Evolutionary conservation across 768 basidiomycete genomes (phyloP).

Genomic region (Rhizopogon vulgaris): DNA sequence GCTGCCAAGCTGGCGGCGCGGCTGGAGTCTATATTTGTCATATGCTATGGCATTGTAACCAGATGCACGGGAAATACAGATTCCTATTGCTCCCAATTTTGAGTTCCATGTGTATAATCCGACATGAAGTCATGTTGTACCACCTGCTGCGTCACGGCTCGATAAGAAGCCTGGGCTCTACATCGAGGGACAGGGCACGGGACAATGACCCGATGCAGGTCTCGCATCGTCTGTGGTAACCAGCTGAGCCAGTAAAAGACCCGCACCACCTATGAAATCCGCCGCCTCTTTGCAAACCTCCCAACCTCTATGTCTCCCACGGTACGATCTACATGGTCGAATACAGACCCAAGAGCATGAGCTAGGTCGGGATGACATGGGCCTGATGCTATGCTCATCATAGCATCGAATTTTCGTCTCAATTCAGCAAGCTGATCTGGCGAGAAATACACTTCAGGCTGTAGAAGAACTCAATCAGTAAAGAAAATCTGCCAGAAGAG

Average conservation of each 20-base stretch:
- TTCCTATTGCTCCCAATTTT: constrained; percentile 1
- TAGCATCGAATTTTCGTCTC: constrained; percentile 25
- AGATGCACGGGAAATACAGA: not conserved
- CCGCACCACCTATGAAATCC: constrained; percentile 12
- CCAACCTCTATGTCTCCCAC: constrained; percentile 19
- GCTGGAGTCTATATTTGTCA: too few relatives aligned
- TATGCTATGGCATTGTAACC: too few relatives aligned
- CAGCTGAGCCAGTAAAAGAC: not conserved
- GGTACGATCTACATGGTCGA: constrained; percentile 28
- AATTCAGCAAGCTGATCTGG: constrained; percentile 25
- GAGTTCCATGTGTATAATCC: not conserved
- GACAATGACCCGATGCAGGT: not conserved
- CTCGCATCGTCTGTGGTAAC: not conserved
- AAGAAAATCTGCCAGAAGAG: not conserved
- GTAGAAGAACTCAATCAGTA: constrained; percentile 1
- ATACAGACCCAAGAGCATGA: constrained; percentile 26
- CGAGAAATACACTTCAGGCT: constrained; percentile 24
- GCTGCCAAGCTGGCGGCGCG: too few relatives aligned
- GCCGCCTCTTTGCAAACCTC: constrained; percentile 20
- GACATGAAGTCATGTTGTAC: not conserved
- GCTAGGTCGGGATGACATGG: constrained; percentile 26
- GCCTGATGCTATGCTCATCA: constrained; percentile 25
- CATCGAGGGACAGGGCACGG: not conserved
- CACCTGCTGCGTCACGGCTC: constrained; percentile 1
- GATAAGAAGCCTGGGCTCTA: not conserved